A percentile compares a stretch with the other conserved stretches of the same genome.
These are phyloP conservation scores for Phytophthora meadii DNA, from an alignment of 352 stramenopile genomes.

Conservation along the genomic window DNA sequence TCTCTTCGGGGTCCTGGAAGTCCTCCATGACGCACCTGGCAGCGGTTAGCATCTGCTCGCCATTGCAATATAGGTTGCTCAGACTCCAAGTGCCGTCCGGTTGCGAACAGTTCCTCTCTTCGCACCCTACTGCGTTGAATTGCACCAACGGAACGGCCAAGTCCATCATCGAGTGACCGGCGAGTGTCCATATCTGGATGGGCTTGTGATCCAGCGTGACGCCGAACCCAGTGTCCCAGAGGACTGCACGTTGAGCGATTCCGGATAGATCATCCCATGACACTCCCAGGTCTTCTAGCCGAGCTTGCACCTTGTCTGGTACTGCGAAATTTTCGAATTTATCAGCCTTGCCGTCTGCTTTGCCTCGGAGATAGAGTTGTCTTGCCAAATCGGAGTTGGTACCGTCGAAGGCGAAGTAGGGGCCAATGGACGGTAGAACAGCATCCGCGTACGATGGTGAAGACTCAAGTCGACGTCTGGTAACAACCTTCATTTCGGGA, in stretches of 20 bases:
- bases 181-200: constrained; percentile 29
- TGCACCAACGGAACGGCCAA: constrained; percentile 19
- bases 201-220: not conserved
- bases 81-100: constrained; percentile 11
- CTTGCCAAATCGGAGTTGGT: constrained; percentile 35
- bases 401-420: constrained; percentile 29
- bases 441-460: constrained; percentile 2
- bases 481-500: too few relatives aligned
- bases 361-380: constrained; percentile 31
- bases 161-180: constrained; percentile 17
- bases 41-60: constrained; percentile 23
- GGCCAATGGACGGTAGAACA: constrained; percentile 13
- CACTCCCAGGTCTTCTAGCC: constrained; percentile 1
- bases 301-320: not conserved
- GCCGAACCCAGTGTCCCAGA: constrained; percentile 33
- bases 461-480: too few relatives aligned
- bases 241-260: constrained; percentile 27
- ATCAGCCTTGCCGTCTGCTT: not conserved
- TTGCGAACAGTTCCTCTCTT: constrained; percentile 15
- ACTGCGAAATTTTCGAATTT: constrained; percentile 6
- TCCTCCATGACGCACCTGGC: constrained; percentile 29
- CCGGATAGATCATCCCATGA: constrained; percentile 14
- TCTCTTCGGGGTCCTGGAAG: not conserved
- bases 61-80: constrained; percentile 19
- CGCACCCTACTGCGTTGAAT: constrained; percentile 13